Percentiles rank a stretch among this genome's conserved stretches.
Conservation (phyloP, 176 grass and related monocot genomes). For the Triticum urartu region DNA sequence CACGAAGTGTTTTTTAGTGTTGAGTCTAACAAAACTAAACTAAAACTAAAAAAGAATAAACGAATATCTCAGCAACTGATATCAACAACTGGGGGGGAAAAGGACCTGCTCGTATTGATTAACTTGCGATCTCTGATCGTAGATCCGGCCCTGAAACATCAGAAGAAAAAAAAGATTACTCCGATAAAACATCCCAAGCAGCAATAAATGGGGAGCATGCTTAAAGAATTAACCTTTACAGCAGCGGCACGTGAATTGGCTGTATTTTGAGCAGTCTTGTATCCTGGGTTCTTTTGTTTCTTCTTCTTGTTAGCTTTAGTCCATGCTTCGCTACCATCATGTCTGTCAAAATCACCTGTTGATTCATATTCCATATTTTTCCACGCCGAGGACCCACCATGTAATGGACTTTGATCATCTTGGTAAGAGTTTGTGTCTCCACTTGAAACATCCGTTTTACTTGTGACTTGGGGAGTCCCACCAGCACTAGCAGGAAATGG, state of each 20-base stretch:
- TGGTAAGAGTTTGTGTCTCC: constrained; percentile 86
- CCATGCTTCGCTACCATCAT: constrained; percentile 53
- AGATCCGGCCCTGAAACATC: constrained; percentile 57
- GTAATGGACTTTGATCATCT: constrained; percentile 79
- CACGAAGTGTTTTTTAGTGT: neutral
- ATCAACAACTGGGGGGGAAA: neutral
- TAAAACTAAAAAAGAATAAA: neutral
- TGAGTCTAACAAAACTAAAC: neutral
- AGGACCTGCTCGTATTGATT: constrained; percentile 80
- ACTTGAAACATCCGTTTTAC: constrained; percentile 93
- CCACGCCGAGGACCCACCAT: constrained; percentile 59
- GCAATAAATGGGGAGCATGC: neutral
- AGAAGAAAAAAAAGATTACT: constrained; percentile 23
- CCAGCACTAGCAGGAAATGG: constrained; percentile 36
- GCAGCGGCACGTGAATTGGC: constrained; percentile 44
- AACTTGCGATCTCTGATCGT: constrained; percentile 59
- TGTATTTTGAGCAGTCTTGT: constrained; percentile 49
- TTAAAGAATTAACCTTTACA: constrained; percentile 60
- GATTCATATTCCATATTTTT: constrained; percentile 75
- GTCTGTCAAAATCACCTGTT: constrained; percentile 67
- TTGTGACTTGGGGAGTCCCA: constrained; percentile 43
- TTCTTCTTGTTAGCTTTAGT: constrained; percentile 90
- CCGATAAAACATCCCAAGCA: constrained; percentile 28
- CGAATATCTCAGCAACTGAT: neutral
- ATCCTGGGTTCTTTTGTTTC: constrained; percentile 50